Evolutionary conservation across 2,329 filamentous ascomycete species (phyloP).

Genomic region (Fusarium circinatum): DNA sequence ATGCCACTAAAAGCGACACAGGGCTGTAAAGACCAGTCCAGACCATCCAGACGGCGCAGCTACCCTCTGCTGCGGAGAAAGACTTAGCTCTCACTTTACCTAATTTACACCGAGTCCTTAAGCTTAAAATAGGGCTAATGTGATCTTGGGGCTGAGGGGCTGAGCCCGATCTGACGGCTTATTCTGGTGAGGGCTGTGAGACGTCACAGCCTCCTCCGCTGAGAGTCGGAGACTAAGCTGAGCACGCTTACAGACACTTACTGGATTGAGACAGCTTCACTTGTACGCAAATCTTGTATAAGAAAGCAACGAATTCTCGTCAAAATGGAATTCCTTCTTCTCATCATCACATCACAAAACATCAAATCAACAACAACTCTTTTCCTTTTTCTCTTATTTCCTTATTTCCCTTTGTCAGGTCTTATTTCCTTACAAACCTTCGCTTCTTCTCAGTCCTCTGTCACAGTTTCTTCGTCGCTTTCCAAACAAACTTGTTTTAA

Average conservation of each 20-base stretch:
- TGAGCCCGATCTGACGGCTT: conserved; percentile 23
- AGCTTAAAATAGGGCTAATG: conserved; percentile 34
- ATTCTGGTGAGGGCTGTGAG: conserved; percentile 17
- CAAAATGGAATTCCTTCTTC: background rate
- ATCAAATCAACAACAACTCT: conserved; percentile 12
- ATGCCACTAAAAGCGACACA: background rate
- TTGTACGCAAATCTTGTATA: background rate
- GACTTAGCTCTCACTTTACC: background rate
- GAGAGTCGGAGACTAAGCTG: conserved; percentile 5
- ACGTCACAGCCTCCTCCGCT: conserved; percentile 29
- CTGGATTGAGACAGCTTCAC: background rate
- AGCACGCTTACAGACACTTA: background rate
- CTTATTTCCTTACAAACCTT: conserved; percentile 34
- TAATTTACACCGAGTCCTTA: conserved; percentile 14
- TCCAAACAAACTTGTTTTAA: conserved; percentile 7
- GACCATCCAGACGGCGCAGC: background rate
- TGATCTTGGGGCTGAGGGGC: conserved; percentile 17
- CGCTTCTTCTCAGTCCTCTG: conserved; percentile 26
- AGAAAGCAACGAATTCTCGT: background rate
- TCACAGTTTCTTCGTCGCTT: conserved; percentile 5
- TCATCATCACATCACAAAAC: conserved; percentile 35
- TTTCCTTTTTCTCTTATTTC: conserved; percentile 5
- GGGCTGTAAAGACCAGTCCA: background rate
- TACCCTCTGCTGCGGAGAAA: background rate
- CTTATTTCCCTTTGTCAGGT: conserved; percentile 36